Evolutionary conservation across 2,329 filamentous ascomycete species (phyloP).

Genomic region (Calonectria crousiana): DNA sequence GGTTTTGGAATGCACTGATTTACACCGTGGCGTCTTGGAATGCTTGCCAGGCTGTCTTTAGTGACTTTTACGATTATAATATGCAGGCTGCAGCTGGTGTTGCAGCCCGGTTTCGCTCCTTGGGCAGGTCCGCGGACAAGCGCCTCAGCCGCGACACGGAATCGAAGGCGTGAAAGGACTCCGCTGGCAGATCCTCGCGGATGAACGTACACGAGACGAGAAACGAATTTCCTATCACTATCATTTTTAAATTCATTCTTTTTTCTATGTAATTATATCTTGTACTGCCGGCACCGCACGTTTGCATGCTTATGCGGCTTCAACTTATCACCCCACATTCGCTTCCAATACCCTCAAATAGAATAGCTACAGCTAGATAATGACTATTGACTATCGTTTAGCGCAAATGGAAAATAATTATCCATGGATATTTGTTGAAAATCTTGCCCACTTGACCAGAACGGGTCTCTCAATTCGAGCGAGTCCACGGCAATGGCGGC

Average conservation of each 20-base stretch:
- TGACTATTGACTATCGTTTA: not conserved
- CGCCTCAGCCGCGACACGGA: not conserved
- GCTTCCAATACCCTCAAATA: not conserved
- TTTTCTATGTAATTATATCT: not conserved
- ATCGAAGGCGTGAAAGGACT: not conserved
- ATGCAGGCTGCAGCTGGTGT: not conserved
- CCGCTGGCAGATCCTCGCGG: not conserved
- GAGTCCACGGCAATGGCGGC: not conserved
- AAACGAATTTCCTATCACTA: not conserved
- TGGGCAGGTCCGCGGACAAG: not conserved
- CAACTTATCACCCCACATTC: not conserved
- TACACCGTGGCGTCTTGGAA: slow-evolving; percentile 75
- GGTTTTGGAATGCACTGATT: slow-evolving; percentile 82
- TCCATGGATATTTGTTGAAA: slow-evolving; percentile 1
- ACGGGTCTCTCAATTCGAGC: not conserved
- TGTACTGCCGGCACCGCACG: not conserved
- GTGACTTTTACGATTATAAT: not conserved
- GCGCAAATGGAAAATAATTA: not conserved
- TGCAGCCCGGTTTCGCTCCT: not conserved
- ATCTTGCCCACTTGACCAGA: not conserved
- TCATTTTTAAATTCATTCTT: not conserved
- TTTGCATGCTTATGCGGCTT: not conserved
- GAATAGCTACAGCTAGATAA: too few relatives aligned
- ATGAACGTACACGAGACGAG: not conserved
- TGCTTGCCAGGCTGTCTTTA: not conserved